Percentiles rank a stretch among this genome's conserved stretches.
Conservation (phyloP, 1,284 basidiomycete genomes). For the Ganoderma multipileum region DNA sequence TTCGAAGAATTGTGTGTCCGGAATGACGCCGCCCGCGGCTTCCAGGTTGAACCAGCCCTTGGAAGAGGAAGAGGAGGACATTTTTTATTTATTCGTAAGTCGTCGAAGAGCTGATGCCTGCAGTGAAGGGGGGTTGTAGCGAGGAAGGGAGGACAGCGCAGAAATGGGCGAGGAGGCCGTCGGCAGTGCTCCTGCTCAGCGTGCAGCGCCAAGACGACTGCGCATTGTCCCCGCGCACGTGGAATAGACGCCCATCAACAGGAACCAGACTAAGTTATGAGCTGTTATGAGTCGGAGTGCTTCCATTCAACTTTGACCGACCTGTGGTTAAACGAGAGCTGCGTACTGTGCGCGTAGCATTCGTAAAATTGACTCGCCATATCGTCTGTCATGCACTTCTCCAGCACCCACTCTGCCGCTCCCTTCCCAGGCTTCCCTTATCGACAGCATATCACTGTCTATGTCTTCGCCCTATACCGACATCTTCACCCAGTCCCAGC, state of each 20-base stretch:
- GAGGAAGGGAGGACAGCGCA: conserved; percentile 7
- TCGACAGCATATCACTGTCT: too few relatives aligned
- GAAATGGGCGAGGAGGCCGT: conserved; percentile 22
- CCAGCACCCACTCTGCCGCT: too few relatives aligned
- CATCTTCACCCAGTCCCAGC: too few relatives aligned
- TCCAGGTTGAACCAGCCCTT: conserved; percentile 79
- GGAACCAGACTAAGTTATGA: too few relatives aligned
- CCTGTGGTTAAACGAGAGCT: too few relatives aligned
- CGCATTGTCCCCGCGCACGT: conserved; percentile 16
- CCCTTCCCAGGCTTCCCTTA: too few relatives aligned
- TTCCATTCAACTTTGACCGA: too few relatives aligned
- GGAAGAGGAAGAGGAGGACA: conserved; percentile 35
- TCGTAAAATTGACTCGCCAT: too few relatives aligned
- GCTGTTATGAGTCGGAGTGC: too few relatives aligned
- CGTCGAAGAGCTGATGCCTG: background rate
- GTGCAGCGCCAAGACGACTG: conserved; percentile 24
- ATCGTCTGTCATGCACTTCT: too few relatives aligned
- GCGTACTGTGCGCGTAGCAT: too few relatives aligned
- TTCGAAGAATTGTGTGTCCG: conserved; percentile 81
- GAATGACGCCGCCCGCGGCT: conserved; percentile 59
- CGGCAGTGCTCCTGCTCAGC: conserved; percentile 29
- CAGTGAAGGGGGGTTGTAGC: background rate
- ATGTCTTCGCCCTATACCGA: too few relatives aligned
- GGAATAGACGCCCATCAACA: background rate
- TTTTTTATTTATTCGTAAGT: background rate